A percentile compares a stretch with the other conserved stretches of the same genome.
phyloP scores from a whole-genome alignment of 169 alveolate genomes.

The Plasmodium blacklocki region DNA sequence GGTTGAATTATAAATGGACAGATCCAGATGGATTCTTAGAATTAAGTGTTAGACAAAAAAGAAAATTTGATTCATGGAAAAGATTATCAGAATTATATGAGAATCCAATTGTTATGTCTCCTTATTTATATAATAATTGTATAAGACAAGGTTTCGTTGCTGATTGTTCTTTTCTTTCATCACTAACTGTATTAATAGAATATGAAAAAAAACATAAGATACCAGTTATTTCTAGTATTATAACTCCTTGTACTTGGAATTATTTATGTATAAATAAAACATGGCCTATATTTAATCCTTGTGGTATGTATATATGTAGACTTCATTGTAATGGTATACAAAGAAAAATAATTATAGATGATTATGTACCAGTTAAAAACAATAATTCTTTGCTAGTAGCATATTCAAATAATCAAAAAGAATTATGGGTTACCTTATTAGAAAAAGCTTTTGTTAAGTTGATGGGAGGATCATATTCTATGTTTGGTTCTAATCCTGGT shows the following conservation, averaged over 20 bases:
- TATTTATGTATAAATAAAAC: slow-evolving; percentile 22
- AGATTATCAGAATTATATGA: slow-evolving; percentile 80
- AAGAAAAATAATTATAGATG: slow-evolving; percentile 93
- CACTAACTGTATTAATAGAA: slow-evolving; percentile 92
- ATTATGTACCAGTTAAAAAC: slow-evolving; percentile 91
- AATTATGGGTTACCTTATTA: slow-evolving; percentile 93
- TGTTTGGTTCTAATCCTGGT: slow-evolving; percentile 94
- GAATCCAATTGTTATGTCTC: slow-evolving; percentile 77
- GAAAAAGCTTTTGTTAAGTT: slow-evolving; percentile 94
- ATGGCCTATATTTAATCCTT: slow-evolving; percentile 84
- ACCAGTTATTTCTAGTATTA: slow-evolving; percentile 83
- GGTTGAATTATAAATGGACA: slow-evolving; percentile 83
- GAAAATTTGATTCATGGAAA: slow-evolving; percentile 82
- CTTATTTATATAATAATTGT: slow-evolving; percentile 79
- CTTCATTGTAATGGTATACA: slow-evolving; percentile 92
- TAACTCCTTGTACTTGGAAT: slow-evolving; percentile 68
- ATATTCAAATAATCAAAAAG: slow-evolving; percentile 87
- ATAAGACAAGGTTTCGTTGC: slow-evolving; percentile 94
- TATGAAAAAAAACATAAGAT: slow-evolving; percentile 86
- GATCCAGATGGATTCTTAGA: slow-evolving; percentile 87
- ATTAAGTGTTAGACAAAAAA: slow-evolving; percentile 83
- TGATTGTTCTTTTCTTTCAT: slow-evolving; percentile 93
- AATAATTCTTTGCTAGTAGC: slow-evolving; percentile 89
- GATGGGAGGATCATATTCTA: slow-evolving; percentile 92
- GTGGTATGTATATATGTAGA: slow-evolving; percentile 90